Conservation (phyloP, 768 basidiomycete genomes). For the Boletus fagicola region DNA sequence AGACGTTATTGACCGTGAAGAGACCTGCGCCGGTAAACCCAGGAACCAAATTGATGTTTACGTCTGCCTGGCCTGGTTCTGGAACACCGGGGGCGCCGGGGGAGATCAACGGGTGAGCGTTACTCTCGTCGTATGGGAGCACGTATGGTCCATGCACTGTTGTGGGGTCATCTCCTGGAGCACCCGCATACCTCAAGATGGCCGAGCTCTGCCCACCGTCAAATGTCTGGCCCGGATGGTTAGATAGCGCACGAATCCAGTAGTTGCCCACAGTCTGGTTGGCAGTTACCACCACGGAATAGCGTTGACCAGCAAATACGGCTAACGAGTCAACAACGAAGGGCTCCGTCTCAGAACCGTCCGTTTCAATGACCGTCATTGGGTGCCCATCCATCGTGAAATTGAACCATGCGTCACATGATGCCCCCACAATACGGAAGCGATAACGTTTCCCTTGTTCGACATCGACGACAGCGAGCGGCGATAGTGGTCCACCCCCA, state of each 20-base stretch:
- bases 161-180: conserved; percentile 35
- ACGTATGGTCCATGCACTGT: conserved; percentile 19
- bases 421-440: conserved; percentile 36
- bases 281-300: conserved; percentile 42
- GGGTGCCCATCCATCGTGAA: conserved; percentile 47
- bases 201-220: conserved; percentile 37
- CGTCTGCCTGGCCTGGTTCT: conserved; percentile 39
- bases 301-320: conserved; percentile 51
- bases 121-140: conserved; percentile 35
- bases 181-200: conserved; percentile 42
- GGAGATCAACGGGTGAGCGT: conserved; percentile 33
- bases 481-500: conserved; percentile 31
- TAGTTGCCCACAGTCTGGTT: conserved; percentile 37
- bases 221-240: conserved; percentile 19
- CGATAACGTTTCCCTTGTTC: conserved; percentile 36
- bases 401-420: conserved; percentile 43
- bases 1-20: conserved; percentile 27
- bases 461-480: conserved; percentile 38
- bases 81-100: conserved; percentile 34
- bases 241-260: conserved; percentile 38
- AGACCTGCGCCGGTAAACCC: neutral
- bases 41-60: conserved; percentile 37
- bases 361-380: conserved; percentile 46
- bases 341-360: conserved; percentile 33
- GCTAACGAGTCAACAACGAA: conserved; percentile 41